phyloP scores from a whole-genome alignment of 2,329 filamentous ascomycete species.

The Pseudocercospora ulei region DNA sequence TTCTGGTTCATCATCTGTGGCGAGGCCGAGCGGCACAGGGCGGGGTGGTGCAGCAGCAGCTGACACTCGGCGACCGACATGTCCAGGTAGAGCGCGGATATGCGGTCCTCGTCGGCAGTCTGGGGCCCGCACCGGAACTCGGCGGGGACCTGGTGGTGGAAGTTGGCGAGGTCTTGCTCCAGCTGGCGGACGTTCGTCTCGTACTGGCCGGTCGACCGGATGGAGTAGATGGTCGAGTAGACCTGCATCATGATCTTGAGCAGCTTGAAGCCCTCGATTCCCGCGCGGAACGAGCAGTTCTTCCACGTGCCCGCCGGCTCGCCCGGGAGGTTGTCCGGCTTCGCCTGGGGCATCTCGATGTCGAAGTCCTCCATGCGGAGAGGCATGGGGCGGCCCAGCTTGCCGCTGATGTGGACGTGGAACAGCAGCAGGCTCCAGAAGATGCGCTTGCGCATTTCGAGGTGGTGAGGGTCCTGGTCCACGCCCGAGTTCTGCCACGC shows the following conservation, averaged over 20 bases:
- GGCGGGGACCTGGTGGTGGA: conserved; percentile 55
- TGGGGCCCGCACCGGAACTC: conserved; percentile 46
- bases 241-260: conserved; percentile 61
- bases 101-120: conserved; percentile 41
- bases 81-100: conserved; percentile 44
- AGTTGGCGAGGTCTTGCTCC: conserved; percentile 54
- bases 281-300: conserved; percentile 59
- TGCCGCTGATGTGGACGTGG: conserved; percentile 60
- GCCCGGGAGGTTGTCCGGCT: conserved; percentile 60
- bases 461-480: conserved; percentile 51
- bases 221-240: conserved; percentile 65
- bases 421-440: conserved; percentile 66
- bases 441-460: conserved; percentile 66
- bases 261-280: conserved; percentile 56
- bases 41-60: conserved; percentile 47
- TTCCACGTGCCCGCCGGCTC: conserved; percentile 44
- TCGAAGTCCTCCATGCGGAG: conserved; percentile 67
- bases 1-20: conserved; percentile 52
- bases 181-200: conserved; percentile 53
- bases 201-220: conserved; percentile 50
- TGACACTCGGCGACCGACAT: conserved; percentile 44
- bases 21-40: conserved; percentile 44
- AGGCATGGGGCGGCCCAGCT: conserved; percentile 67
- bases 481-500: conserved; percentile 45
- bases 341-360: conserved; percentile 61